Base-by-base conservation (phyloP, 2,329 filamentous ascomycete genomes). In the Calonectria honghensis region DNA sequence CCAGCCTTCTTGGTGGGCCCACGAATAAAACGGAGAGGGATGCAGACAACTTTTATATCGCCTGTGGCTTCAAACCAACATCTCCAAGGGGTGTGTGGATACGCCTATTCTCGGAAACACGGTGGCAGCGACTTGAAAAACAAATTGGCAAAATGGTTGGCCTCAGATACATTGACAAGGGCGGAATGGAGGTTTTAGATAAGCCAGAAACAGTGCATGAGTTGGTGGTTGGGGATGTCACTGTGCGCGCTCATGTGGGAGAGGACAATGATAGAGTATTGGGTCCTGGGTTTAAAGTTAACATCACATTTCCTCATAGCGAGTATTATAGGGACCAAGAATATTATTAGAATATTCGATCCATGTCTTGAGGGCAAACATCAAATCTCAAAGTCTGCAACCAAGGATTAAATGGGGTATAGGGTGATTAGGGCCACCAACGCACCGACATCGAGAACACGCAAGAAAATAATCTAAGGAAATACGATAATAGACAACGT, bases 21-120 rank as follows among this genome's bases (percentile, higher is more conserved):
- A 10, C 57, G 14, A 63, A 63, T 27, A 63, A 39, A 18, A 20
- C 10, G 6, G 57, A 63, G 2, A 63, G 35, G 14, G n/a, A 29
- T 10, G 27, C 57, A 37, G 57, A 63, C 5, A 63, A 63, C 24
- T 63, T 63, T 63, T 63, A 63, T 35, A 63, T 63, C 7, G 57
- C 57, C n/a, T 63, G 57, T 29, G 57, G 57, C 35, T 63, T 63
- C 57, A 39, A 63, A 24, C 9, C 35, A 63, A 63, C 37, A 6
- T 37, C 32, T 4, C 57, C 57, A 20, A 18, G 39, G 14, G 35
- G 57, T 11, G 32, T 39, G 5, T 63, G 57, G 57, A 63, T 63
- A 29, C 57, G 57, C 9, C 35, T 63, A 14, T 63, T 63, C 18
- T 63, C 57, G 35, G 57, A 63, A 41, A 63, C n/a, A 2, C 57